Conservation (phyloP, 2,329 filamentous ascomycete species). For the Alternaria alternata region DNA sequence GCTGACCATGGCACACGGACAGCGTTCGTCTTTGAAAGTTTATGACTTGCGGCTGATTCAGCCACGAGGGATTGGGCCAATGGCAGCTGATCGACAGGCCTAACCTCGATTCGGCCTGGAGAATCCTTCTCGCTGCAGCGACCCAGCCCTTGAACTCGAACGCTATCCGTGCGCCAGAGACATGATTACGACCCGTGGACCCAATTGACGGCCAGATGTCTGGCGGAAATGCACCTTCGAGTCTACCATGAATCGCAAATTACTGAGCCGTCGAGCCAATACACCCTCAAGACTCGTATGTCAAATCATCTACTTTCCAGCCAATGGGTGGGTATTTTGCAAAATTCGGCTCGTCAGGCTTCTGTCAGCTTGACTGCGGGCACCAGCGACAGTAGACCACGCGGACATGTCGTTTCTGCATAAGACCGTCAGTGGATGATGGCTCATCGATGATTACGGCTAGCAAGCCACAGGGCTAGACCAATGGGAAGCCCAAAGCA, state of each 20-base stretch:
- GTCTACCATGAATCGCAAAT: conserved; percentile 2
- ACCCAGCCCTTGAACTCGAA: conserved; percentile 8
- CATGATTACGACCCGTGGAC: background rate
- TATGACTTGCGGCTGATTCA: background rate
- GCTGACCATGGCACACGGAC: conserved; percentile 5
- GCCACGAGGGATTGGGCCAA: conserved; percentile 13
- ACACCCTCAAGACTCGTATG: conserved; percentile 1
- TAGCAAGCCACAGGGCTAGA: conserved; percentile 11
- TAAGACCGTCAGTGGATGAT: conserved; percentile 5
- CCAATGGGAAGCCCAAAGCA: conserved; percentile 17
- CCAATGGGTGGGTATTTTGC: conserved; percentile 7
- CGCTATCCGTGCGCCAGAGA: conserved; percentile 11
- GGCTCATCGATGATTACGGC: conserved; percentile 18
- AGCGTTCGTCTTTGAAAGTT: background rate
- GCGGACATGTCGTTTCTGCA: conserved; percentile 10
- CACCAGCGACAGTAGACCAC: conserved; percentile 14
- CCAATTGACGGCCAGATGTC: conserved; percentile 2
- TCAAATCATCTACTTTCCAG: background rate
- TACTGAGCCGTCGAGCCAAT: background rate
- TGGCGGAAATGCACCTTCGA: background rate
- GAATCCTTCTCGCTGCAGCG: conserved; percentile 21
- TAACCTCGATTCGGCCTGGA: conserved; percentile 16
- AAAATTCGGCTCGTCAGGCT: conserved; percentile 1
- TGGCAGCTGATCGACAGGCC: conserved; percentile 16
- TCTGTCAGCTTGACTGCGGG: conserved; percentile 2